Percentiles rank a stretch among this genome's conserved stretches.
Evolutionary conservation across 768 basidiomycete species (phyloP).

Genomic region (Naganishia antarctica): DNA sequence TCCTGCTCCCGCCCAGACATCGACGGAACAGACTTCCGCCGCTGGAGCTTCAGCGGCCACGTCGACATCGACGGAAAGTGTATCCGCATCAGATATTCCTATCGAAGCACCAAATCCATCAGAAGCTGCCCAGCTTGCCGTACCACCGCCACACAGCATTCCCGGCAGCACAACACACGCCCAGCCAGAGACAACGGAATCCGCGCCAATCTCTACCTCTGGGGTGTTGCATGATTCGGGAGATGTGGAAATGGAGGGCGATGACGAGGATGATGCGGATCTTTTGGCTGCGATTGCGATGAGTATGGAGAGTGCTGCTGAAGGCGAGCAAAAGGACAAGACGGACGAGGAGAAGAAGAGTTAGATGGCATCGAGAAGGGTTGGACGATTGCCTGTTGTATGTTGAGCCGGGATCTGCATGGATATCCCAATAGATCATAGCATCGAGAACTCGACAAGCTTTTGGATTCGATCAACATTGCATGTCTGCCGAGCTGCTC

Average conservation of each 20-base stretch:
- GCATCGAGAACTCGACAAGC: too few species aligned
- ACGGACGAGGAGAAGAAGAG: conserved; percentile 18
- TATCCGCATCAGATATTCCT: conserved; percentile 34
- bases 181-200: conserved; percentile 30
- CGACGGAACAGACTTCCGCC: conserved; percentile 27
- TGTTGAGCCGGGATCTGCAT: too few species aligned
- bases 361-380: background rate
- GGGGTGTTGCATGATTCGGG: conserved; percentile 54
- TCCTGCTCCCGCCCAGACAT: conserved; percentile 43
- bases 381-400: background rate
- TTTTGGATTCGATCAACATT: too few species aligned
- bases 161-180: conserved; percentile 13
- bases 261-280: conserved; percentile 66
- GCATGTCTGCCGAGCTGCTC: too few species aligned
- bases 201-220: conserved; percentile 26
- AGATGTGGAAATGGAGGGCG: conserved; percentile 55
- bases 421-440: too few species aligned
- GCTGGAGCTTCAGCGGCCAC: conserved; percentile 32
- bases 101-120: conserved; percentile 16
- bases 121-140: conserved; percentile 11
- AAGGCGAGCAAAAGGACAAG: conserved; percentile 33
- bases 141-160: conserved; percentile 5
- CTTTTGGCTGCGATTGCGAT: conserved; percentile 87
- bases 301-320: conserved; percentile 59
- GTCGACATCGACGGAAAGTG: conserved; percentile 24